Evolutionary conservation across 2,329 filamentous ascomycete genomes (phyloP), one percentile per base, ranked within the genome.

Genomic region (Bipolaris bicolor): DNA sequence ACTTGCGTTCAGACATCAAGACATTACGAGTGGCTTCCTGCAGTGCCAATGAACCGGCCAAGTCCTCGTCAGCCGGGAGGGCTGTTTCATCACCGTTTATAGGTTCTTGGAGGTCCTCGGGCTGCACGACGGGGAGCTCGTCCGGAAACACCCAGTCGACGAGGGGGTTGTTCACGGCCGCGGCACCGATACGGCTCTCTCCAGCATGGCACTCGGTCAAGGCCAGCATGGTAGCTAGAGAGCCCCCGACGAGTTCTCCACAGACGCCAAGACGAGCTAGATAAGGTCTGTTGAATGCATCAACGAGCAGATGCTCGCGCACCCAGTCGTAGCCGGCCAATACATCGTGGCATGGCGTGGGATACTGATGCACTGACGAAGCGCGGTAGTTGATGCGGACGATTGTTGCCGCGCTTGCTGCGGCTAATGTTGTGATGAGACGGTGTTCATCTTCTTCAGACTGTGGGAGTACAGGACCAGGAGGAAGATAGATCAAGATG

Each of bases 291-390:
- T 61, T 34, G 33, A 64, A 64, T 2, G 54, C 63, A 56, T 69
- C 62, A 10, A 55, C 52, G 24, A 74, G 63, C 24, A 78, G 62
- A 58, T 81, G 76, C 16, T 77, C 64, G 20, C 74, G 59, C 5
- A 81, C 67, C 80, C 80, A 83, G 67, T 83, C 81, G 60, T 78
- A 82, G 22, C 74, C 80, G 13, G 74, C 67, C 7, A 81, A 64
- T 4, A 81, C 78, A 68, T 82, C 79, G 61, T 83, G 80, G 26
- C 82, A 68, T 0, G 81, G 80, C 1, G 71, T 76, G 33, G 81
- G 81, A 57, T 77, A 82, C 7, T 64, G 72, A 49, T 78, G 60
- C 15, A 62, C 56, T 3, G 66, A 57, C 15, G 73, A 74, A 15
- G 75, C 69, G 34, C 80, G 77, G 63, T 83, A 82, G 59, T 82